A percentile compares a stretch with the other conserved stretches of the same genome.
Conservation (phyloP, 129 eudicot genomes). For the Glebionis coronaria region DNA sequence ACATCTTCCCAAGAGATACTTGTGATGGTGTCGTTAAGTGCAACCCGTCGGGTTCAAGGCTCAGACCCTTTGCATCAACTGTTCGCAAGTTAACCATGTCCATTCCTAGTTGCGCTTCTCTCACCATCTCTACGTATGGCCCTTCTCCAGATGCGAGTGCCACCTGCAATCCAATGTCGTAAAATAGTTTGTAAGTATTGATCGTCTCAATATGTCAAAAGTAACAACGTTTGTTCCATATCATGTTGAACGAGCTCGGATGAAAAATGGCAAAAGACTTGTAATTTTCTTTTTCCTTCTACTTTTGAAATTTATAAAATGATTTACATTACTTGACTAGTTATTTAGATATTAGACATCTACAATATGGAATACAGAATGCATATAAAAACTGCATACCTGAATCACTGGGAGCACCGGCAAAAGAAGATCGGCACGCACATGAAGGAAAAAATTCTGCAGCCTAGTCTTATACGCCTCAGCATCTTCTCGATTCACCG, state of each 20-base stretch:
- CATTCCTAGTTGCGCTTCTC: too few relatives aligned
- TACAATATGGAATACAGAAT: neutral
- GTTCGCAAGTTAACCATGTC: constrained; percentile 34
- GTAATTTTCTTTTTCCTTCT: too few relatives aligned
- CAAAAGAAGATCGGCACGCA: constrained; percentile 44
- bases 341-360: neutral
- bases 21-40: constrained; percentile 60
- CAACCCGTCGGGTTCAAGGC: constrained; percentile 44
- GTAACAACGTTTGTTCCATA: too few relatives aligned
- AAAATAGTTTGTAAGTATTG: neutral
- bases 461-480: constrained; percentile 39
- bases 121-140: too few relatives aligned
- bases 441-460: constrained; percentile 35
- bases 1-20: constrained; percentile 44
- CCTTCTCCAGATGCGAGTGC: too few relatives aligned
- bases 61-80: constrained; percentile 53
- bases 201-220: neutral
- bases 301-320: too few relatives aligned
- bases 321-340: neutral
- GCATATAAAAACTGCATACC: constrained; percentile 22
- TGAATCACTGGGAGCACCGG: constrained; percentile 56
- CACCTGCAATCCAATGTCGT: too few relatives aligned
- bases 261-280: too few relatives aligned
- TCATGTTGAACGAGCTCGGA: too few relatives aligned
- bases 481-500: constrained; percentile 46